A percentile compares a stretch with the other conserved stretches of the same genome.
These are phyloP conservation scores for Euphorbia peplus DNA, from an alignment of 345 rosid genomes.

Conservation along the genomic window DNA sequence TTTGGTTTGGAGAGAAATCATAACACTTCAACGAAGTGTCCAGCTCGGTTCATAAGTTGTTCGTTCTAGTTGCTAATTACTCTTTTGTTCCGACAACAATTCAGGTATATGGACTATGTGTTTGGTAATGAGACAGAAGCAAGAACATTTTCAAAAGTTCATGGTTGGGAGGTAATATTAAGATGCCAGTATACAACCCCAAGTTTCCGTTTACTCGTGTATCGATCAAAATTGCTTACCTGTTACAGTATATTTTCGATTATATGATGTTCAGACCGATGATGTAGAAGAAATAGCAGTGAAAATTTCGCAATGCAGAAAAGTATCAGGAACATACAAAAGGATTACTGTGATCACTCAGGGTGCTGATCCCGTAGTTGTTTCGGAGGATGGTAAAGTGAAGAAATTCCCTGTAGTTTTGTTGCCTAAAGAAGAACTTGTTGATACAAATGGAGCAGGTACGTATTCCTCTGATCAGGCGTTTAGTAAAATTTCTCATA, in stretches of 20 bases:
- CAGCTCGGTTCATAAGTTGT: no score
- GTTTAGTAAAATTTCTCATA: no score
- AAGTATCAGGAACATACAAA: constrained; percentile 81
- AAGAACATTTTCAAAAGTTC: constrained; percentile 82
- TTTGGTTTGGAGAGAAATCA: no score
- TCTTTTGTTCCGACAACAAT: not conserved
- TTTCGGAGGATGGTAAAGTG: constrained; percentile 93
- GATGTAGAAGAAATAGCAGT: constrained; percentile 86
- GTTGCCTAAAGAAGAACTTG: constrained; percentile 81
- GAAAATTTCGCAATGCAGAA: constrained; percentile 80
- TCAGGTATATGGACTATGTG: constrained; percentile 80
- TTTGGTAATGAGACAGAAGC: constrained; percentile 98
- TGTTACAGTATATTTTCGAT: not conserved
- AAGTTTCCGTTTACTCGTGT: not conserved
- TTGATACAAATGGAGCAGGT: constrained; percentile 98
- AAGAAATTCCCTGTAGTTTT: constrained; percentile 63
- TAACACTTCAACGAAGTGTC: no score
- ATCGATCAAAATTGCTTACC: not conserved
- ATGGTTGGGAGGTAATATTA: constrained; percentile 82
- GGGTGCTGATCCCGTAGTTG: constrained; percentile 90
- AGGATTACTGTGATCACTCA: constrained; percentile 92
- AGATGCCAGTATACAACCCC: no score
- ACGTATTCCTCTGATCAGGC: no score
- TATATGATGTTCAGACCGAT: constrained; percentile 50
- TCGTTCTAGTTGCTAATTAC: no score